Percentiles rank a stretch among this genome's conserved stretches.
Evolutionary conservation across 495 filamentous ascomycete genomes (phyloP).

Genomic region (Mytilinidion resinicola): DNA sequence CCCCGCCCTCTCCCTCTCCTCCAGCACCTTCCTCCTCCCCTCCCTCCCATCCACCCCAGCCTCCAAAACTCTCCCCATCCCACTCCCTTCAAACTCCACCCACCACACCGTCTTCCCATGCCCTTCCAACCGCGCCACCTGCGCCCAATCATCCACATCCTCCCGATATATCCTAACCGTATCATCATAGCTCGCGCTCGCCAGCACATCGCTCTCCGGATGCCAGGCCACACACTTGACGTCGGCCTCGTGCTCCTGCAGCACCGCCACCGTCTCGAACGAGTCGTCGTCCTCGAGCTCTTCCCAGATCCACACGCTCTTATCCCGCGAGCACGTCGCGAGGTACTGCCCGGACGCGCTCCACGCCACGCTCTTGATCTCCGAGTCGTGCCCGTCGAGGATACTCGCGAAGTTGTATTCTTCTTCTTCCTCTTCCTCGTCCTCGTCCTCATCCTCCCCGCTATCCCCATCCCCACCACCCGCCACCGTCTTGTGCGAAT

Average conservation of each 20-base stretch:
- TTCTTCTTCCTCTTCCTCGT: conserved; percentile 56
- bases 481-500: too few species aligned
- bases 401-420: conserved; percentile 85
- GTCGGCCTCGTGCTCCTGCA: conserved; percentile 89
- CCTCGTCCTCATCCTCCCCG: conserved; percentile 43
- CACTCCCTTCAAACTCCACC: conserved; percentile 64
- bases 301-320: conserved; percentile 99
- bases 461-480: conserved; percentile 22
- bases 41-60: conserved; percentile 27
- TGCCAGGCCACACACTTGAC: conserved; percentile 93
- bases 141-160: conserved; percentile 88
- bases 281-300: conserved; percentile 90
- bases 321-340: conserved; percentile 86
- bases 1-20: conserved; percentile 43
- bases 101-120: conserved; percentile 84
- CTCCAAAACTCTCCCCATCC: conserved; percentile 57
- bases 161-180: conserved; percentile 83
- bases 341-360: conserved; percentile 71
- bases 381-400: conserved; percentile 87
- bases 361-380: conserved; percentile 84
- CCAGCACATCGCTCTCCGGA: conserved; percentile 70
- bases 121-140: conserved; percentile 71
- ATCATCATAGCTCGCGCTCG: conserved; percentile 85
- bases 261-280: conserved; percentile 90
- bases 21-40: conserved; percentile 36